Evolutionary conservation across 208 protist species (phyloP).

Genomic region (Leishmania arabica): DNA sequence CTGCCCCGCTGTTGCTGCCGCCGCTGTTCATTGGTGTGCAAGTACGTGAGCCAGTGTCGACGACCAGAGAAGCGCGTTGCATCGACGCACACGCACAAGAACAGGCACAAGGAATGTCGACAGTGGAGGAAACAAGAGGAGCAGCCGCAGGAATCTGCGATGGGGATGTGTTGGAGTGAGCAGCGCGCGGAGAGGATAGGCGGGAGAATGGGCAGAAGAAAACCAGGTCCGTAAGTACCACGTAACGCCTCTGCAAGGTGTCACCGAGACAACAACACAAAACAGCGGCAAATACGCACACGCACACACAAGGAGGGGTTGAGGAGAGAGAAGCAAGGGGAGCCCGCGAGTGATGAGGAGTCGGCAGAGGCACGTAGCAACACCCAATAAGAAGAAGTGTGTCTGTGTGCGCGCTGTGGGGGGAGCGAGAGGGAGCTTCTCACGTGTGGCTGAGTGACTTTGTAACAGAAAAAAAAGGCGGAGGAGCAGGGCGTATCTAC

Average conservation of each 20-base stretch:
- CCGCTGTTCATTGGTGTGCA: slow-evolving; percentile 17
- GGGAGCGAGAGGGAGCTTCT: background rate
- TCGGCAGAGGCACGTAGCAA: background rate
- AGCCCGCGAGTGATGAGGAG: background rate
- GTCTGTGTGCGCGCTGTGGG: background rate
- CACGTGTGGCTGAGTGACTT: background rate
- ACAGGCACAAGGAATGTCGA: background rate
- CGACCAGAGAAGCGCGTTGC: background rate
- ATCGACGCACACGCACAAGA: background rate
- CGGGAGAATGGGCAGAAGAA: background rate
- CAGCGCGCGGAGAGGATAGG: background rate
- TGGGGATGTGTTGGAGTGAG: background rate
- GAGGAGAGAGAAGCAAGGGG: background rate
- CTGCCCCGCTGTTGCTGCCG: slow-evolving; percentile 46
- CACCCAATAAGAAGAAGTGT: background rate
- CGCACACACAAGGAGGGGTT: background rate
- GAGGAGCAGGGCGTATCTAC: background rate
- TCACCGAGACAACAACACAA: background rate
- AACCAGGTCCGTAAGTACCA: background rate
- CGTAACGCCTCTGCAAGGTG: background rate
- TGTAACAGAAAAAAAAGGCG: background rate
- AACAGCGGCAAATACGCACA: background rate
- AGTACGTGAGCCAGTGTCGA: background rate
- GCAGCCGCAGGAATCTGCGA: background rate
- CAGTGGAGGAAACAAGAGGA: background rate